phyloP scores from a whole-genome alignment of 2,329 filamentous ascomycete species.

The Aspergillus sp. region DNA sequence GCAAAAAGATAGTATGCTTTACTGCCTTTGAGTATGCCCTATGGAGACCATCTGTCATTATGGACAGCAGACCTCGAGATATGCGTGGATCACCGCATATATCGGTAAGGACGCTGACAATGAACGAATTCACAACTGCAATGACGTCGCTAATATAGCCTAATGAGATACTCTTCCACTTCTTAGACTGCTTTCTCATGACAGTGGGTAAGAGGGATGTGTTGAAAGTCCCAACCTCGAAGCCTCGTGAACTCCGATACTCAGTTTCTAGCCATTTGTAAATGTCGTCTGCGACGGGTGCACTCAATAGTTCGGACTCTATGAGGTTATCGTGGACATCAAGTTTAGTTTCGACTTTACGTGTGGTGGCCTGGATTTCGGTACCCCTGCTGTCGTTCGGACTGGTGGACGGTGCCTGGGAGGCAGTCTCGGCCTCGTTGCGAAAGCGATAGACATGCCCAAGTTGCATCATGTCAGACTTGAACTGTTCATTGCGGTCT shows the following conservation, averaged over 20 bases:
- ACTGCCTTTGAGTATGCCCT: not conserved
- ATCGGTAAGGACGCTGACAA: slow-evolving; percentile 42
- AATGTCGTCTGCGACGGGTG: slow-evolving; percentile 32
- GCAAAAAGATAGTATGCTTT: slow-evolving; percentile 45
- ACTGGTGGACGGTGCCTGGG: too few species aligned
- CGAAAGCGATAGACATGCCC: slow-evolving; percentile 19
- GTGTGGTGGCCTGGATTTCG: not conserved
- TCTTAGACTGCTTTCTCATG: slow-evolving; percentile 56
- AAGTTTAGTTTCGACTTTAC: not conserved
- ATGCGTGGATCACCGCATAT: not conserved
- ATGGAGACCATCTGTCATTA: not conserved
- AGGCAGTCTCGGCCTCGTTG: not conserved
- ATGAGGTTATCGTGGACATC: slow-evolving; percentile 22
- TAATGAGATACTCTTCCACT: slow-evolving; percentile 52
- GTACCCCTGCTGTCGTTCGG: not conserved
- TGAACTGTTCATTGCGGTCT: slow-evolving; percentile 24
- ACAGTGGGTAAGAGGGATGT: slow-evolving; percentile 28
- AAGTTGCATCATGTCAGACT: slow-evolving; percentile 19
- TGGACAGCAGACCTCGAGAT: not conserved
- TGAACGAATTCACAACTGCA: slow-evolving; percentile 54
- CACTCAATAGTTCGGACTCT: not conserved
- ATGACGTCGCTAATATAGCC: slow-evolving; percentile 55
- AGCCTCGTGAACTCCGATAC: slow-evolving; percentile 50
- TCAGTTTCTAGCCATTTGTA: slow-evolving; percentile 45
- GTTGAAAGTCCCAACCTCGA: slow-evolving; percentile 54